Evolutionary conservation across 176 grass and related monocot species (phyloP).

Genomic region (Oryza nivara): DNA sequence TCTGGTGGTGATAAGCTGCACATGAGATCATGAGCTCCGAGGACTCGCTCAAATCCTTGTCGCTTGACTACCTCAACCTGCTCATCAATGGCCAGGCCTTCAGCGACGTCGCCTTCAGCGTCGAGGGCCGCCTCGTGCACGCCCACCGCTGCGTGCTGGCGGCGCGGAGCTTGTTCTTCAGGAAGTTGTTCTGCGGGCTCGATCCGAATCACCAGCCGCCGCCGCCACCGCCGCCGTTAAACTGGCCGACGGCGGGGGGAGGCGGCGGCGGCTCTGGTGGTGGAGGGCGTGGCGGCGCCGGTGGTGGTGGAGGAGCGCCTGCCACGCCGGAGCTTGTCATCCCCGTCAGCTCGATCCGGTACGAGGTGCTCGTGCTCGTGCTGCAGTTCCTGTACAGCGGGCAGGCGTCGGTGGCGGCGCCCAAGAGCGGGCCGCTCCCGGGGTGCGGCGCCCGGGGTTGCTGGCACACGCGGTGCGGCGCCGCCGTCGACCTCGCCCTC

Average conservation of each 20-base stretch:
- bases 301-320: neutral
- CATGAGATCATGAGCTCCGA: slow-evolving; percentile 87
- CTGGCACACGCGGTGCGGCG: slow-evolving; percentile 55
- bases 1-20: neutral
- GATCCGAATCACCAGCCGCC: slow-evolving; percentile 57
- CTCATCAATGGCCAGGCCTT: slow-evolving; percentile 99
- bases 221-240: slow-evolving; percentile 26
- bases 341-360: slow-evolving; percentile 89
- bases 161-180: slow-evolving; percentile 88
- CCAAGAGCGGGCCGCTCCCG: slow-evolving; percentile 69
- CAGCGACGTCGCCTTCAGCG: slow-evolving; percentile 96
- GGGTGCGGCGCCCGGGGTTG: slow-evolving; percentile 53
- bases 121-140: slow-evolving; percentile 89
- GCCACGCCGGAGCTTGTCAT: slow-evolving; percentile 65
- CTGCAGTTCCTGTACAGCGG: slow-evolving; percentile 99
- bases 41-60: slow-evolving; percentile 89
- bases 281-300: neutral
- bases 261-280: neutral
- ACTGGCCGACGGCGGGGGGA: neutral
- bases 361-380: slow-evolving; percentile 91
- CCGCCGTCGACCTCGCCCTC: slow-evolving; percentile 65
- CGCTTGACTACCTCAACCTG: slow-evolving; percentile 94
- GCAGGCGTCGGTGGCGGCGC: slow-evolving; percentile 80
- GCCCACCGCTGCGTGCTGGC: slow-evolving; percentile 97
- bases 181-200: slow-evolving; percentile 85